These are phyloP conservation scores for Amanita brunnescens DNA, from an alignment of 768 basidiomycete genomes.

Conservation along the genomic window DNA sequence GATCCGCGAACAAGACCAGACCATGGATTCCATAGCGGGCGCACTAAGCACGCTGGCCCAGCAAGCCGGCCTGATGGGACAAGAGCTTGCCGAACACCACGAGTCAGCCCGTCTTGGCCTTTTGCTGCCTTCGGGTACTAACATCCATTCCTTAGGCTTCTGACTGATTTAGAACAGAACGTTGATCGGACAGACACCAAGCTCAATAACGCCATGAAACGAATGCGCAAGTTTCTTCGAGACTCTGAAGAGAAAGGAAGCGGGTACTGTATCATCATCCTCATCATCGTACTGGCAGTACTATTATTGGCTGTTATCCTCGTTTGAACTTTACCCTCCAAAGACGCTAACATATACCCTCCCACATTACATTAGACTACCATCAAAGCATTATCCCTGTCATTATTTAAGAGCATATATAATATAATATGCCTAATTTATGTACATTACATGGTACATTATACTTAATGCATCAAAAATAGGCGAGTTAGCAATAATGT, in stretches of 20 bases:
- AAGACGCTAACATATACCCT: not conserved
- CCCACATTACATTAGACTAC: too few species aligned
- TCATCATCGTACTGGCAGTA: slow-evolving; percentile 71
- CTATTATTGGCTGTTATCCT: slow-evolving; percentile 78
- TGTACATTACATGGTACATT: too few species aligned
- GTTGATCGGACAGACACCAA: slow-evolving; percentile 64
- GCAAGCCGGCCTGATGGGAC: slow-evolving; percentile 92
- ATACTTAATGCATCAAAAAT: too few species aligned
- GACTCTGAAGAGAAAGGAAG: slow-evolving; percentile 88
- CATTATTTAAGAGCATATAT: too few species aligned
- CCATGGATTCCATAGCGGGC: slow-evolving; percentile 81
- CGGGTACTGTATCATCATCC: slow-evolving; percentile 82
- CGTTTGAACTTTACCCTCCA: slow-evolving; percentile 28
- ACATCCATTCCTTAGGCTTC: slow-evolving; percentile 44
- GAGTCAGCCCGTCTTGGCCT: slow-evolving; percentile 42
- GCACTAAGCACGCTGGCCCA: slow-evolving; percentile 77
- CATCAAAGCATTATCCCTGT: too few species aligned
- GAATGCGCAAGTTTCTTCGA: slow-evolving; percentile 72
- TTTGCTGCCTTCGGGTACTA: not conserved
- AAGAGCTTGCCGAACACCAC: slow-evolving; percentile 85
- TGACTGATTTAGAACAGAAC: slow-evolving; percentile 66
- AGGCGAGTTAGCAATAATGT: too few species aligned
- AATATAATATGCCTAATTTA: too few species aligned
- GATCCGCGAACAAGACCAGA: slow-evolving; percentile 81
- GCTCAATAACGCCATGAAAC: slow-evolving; percentile 54